Conservation (phyloP, 352 stramenopile species). For the Sclerospora graminicola region DNA sequence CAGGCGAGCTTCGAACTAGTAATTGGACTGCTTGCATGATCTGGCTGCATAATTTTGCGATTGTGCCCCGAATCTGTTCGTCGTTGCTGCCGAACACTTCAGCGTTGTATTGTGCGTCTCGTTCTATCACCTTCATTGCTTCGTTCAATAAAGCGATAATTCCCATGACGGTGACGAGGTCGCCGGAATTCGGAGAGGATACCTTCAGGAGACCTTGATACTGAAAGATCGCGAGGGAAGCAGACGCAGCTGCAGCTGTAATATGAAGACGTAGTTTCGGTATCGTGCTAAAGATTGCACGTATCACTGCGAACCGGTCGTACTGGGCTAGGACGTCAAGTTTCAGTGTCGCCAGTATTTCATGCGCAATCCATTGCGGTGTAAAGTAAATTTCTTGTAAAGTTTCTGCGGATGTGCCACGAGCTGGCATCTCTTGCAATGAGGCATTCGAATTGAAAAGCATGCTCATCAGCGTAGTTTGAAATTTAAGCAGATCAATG, state of each 20-base stretch:
- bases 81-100: constrained; percentile 28
- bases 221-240: constrained; percentile 56
- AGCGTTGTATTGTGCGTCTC: constrained; percentile 23
- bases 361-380: constrained; percentile 34
- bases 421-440: constrained; percentile 13
- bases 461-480: constrained; percentile 38
- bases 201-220: constrained; percentile 32
- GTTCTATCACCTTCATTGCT: constrained; percentile 33
- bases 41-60: constrained; percentile 29
- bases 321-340: constrained; percentile 50
- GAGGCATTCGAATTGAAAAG: constrained; percentile 23
- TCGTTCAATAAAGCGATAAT: constrained; percentile 41
- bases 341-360: constrained; percentile 39
- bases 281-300: constrained; percentile 41
- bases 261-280: constrained; percentile 22
- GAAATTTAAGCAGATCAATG: constrained; percentile 59
- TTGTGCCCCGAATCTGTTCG: constrained; percentile 24
- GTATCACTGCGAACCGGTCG: constrained; percentile 45
- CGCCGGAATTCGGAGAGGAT: constrained; percentile 1
- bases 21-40: constrained; percentile 42
- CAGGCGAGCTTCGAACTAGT: constrained; percentile 45
- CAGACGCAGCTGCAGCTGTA: constrained; percentile 22
- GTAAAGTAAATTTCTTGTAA: constrained; percentile 36
- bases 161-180: constrained; percentile 52
- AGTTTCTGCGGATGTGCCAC: constrained; percentile 17